phyloP scores from a whole-genome alignment of 176 grass and related monocot genomes.

The bread wheat (Triticum aestivum) region IWGSC_CS_RefSeq_v2.1 NC_057798.1:610752639-610753138 shows the following conservation, averaged over 20 bases:
- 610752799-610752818: constrained; percentile 98
- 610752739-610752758: constrained; percentile 98
- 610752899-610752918: not conserved
- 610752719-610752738: constrained; percentile 89
- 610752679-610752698: constrained; percentile 83
- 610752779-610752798: constrained; percentile 92
- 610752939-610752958: not conserved
- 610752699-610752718: constrained; percentile 82
- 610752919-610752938: not conserved
- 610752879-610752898: not conserved
- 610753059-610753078: not conserved
- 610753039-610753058: not conserved
- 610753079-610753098: not conserved
- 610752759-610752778: constrained; percentile 77
- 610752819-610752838: constrained; percentile 88
- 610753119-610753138: not conserved
- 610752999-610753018: not conserved
- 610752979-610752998: not conserved
- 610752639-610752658: not conserved
- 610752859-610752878: constrained; percentile 1
- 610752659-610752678: not conserved
- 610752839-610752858: constrained; percentile 8
- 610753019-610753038: not conserved
- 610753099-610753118: not conserved
- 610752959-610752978: not conserved